phyloP scores from a whole-genome alignment of 164 flowering plant species.

The Chimonanthus praecox region DNA sequence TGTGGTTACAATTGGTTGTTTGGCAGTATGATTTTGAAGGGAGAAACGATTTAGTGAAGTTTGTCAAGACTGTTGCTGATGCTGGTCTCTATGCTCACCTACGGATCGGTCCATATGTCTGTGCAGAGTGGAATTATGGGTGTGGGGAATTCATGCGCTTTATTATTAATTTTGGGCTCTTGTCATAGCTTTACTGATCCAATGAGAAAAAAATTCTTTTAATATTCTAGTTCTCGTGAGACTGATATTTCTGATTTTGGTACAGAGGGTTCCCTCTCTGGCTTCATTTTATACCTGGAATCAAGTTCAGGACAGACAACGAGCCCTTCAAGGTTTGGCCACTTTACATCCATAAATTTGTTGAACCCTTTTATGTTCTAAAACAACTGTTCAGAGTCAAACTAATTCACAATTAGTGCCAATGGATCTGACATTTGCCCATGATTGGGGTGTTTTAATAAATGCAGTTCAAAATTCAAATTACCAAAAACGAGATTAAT shows the following conservation, averaged over 20 bases:
- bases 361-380: too few relatives aligned
- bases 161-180: neutral
- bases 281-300: constrained; percentile 91
- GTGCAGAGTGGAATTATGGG: constrained; percentile 99
- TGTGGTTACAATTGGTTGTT: neutral
- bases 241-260: constrained; percentile 1
- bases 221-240: neutral
- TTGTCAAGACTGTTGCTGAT: constrained; percentile 63
- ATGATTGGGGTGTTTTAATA: neutral
- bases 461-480: too few relatives aligned
- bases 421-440: neutral
- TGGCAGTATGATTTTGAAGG: constrained; percentile 85
- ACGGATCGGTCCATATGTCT: constrained; percentile 91
- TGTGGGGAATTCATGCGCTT: constrained; percentile 10
- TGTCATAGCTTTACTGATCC: neutral
- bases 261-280: constrained; percentile 94
- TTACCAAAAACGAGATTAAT: neutral
- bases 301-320: constrained; percentile 78
- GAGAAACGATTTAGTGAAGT: constrained; percentile 76
- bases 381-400: neutral
- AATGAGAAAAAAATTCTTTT: neutral
- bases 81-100: constrained; percentile 87
- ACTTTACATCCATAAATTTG: too few relatives aligned
- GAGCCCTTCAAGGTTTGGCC: constrained; percentile 82
- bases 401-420: neutral